Conservation (phyloP, 495 filamentous ascomycete genomes). For the Cercophora newfieldiana region DNA sequence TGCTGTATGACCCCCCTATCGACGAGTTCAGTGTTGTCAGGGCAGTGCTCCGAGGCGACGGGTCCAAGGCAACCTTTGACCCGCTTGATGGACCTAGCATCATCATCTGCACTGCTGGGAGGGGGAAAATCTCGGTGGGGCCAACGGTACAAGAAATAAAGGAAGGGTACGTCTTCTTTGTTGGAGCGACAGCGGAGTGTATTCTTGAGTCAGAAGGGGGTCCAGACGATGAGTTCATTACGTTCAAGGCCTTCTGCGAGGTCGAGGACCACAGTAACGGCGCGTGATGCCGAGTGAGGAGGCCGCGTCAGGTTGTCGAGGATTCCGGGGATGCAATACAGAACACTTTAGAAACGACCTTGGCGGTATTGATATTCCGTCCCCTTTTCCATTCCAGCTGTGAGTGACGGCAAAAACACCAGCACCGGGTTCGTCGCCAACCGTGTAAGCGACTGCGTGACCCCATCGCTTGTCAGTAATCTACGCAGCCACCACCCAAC, state of each 20-base stretch:
- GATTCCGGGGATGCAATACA: not conserved
- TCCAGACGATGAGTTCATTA: slow-evolving; percentile 64
- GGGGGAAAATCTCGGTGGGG: slow-evolving; percentile 81
- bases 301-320: not conserved
- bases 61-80: slow-evolving; percentile 83
- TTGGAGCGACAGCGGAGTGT: slow-evolving; percentile 85
- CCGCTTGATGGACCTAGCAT: slow-evolving; percentile 86
- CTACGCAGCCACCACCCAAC: not conserved
- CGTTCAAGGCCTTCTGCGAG: slow-evolving; percentile 96
- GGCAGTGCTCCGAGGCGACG: slow-evolving; percentile 66
- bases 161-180: slow-evolving; percentile 84
- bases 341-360: not conserved
- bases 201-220: slow-evolving; percentile 66
- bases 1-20: slow-evolving; percentile 92
- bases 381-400: not conserved
- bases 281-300: slow-evolving; percentile 5
- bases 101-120: slow-evolving; percentile 81
- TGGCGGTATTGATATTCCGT: not conserved
- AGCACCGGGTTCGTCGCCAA: not conserved
- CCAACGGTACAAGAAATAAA: slow-evolving; percentile 63
- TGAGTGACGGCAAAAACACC: not conserved
- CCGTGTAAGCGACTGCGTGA: not conserved
- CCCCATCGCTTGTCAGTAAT: not conserved
- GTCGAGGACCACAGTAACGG: slow-evolving; percentile 49
- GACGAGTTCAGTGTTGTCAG: slow-evolving; percentile 93